These are phyloP conservation scores for Poa pratensis DNA, from an alignment of 176 grass and related monocot species.

Conservation along the genomic window DNA sequence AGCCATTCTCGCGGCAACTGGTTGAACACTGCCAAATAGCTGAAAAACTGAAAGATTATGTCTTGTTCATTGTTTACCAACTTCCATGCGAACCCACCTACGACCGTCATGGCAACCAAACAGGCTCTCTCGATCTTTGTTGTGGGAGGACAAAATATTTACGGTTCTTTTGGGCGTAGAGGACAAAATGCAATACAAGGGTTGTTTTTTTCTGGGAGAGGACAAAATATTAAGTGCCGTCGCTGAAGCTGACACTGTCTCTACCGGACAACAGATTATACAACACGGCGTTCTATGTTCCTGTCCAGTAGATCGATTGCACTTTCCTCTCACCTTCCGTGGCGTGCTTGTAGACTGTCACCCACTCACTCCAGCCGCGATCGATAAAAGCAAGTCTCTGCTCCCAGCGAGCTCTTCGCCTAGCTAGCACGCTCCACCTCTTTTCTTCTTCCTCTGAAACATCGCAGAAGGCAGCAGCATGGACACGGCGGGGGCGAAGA, in stretches of 20 bases:
- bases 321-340: background rate
- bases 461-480: background rate
- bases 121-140: no score
- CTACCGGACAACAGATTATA: background rate
- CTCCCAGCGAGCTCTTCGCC: background rate
- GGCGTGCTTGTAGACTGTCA: background rate
- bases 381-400: background rate
- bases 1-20: no score
- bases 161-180: no score
- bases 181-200: background rate
- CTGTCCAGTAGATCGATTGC: background rate
- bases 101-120: no score
- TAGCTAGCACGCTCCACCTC: background rate
- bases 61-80: no score
- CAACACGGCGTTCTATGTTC: background rate
- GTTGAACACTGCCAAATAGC: no score
- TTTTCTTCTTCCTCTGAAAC: background rate
- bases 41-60: no score
- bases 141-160: no score
- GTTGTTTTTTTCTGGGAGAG: background rate
- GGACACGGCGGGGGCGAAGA: background rate
- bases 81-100: no score
- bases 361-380: background rate
- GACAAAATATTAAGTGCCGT: background rate
- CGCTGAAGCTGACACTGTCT: background rate